Base-by-base conservation (phyloP, 306 rosid species). In the Albizia julibrissin region DNA sequence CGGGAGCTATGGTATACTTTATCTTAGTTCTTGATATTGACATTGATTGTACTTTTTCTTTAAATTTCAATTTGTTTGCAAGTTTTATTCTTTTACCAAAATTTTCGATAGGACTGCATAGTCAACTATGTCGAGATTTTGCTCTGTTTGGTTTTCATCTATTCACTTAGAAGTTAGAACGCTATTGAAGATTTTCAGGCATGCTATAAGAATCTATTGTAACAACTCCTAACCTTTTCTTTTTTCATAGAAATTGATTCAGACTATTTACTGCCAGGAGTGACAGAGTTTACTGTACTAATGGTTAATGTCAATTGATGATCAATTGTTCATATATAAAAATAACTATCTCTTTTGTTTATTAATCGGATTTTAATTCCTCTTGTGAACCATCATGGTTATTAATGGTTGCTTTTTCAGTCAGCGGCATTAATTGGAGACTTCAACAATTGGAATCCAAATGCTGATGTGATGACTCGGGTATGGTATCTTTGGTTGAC, bases 1-100 rank as follows among this genome's bases (percentile, higher is more conserved):
- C 99, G 64, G 99, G 91, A 80, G 99, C 99, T 73, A 92, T 83
- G 99, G 99, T 95, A 88, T 24, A 26, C 46, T 74, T 69, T 76
- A 86, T 84, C 74, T 75, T 64, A 71, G 33, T 66, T 75, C 9
- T 77, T 74, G 49, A 61, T 76, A 72, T 49, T 42, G 56, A 39
- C 64, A 11, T 15, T 13, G 47, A 24, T 61, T 78, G 52, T 81
- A 29, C 24, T 14, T 50, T 76, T 33, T 66, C 56, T 65, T 6
- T 24, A 61, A 61, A 67, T 67, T 72, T 72, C 74, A 80, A 64
- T 37, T 24, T 75, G 16, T 64, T 64, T 62, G 52, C 33, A 39
- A 18, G 73, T 29, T 77, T 21, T 65, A 44, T 31, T 46, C 46
- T 65, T 77, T 44, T 39, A 24, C 27, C 62, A 65, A 50, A 64